Base-by-base conservation (phyloP, 163 green algal genomes). In the Volvox carteri region DNA sequence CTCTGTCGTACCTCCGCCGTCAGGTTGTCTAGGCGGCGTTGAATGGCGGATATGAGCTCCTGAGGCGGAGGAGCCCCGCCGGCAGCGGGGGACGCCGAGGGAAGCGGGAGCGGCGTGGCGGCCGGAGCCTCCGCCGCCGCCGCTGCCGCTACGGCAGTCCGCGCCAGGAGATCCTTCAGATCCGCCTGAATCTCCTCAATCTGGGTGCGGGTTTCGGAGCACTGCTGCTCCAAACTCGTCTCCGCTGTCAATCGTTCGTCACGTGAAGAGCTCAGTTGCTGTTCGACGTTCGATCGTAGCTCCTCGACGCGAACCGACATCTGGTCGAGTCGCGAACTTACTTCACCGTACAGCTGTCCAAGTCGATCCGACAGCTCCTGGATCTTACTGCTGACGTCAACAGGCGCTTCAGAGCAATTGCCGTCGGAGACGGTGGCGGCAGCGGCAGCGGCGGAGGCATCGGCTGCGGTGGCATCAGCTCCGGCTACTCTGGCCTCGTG, bases 21-120 rank as follows among this genome's bases (percentile, higher is more conserved):
- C 30, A 87, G 21, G 62, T 56, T 60, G 19, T 87, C 80, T 46
- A 87, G 62, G 3, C 80, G 80, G 9, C 80, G 80, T 62, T 87
- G 80, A 9, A 87, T 19, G 28, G 56, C 80, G 9, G 42, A 39
- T 4, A 86, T 21, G 37, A 86, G 4, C 0, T 60, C 78, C 8
- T 58, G 37, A 6, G 78, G 3, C 78, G 39, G 2, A 19, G 52
- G 6, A 33, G 35, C 33, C 33, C n/a, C 44, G 12, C 30, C 6
- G 28, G 16, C 0, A 50, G 18, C 50, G 1, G 76, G n/a, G n/a
- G n/a, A n/a, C n/a, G n/a, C n/a, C n/a, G n/a, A n/a, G n/a, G n/a
- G n/a, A n/a, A n/a, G n/a, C n/a, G n/a, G n/a, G n/a, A n/a, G n/a
- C n/a, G n/a, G n/a, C n/a, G n/a, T n/a, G n/a, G n/a, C n/a, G n/a